These are phyloP conservation scores for Phylloporus rhodoxanthus DNA, from an alignment of 768 basidiomycete genomes.

Conservation along the genomic window DNA sequence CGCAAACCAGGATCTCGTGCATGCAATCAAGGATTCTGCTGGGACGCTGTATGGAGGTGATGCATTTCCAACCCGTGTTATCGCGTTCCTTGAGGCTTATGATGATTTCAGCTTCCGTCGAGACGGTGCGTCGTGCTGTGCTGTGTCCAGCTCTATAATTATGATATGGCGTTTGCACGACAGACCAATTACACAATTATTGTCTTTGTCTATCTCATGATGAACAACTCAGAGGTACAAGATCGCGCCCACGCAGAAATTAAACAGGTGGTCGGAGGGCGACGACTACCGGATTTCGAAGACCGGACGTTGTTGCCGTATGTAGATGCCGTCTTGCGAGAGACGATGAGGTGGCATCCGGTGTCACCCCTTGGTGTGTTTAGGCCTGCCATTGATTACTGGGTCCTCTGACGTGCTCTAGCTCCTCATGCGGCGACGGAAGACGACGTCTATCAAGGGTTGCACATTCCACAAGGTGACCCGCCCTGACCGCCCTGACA, in stretches of 20 bases:
- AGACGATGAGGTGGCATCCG: slow-evolving; percentile 29
- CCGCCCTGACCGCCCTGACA: fast-evolving
- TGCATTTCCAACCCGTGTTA: neutral
- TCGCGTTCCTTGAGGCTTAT: neutral
- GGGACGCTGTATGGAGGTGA: slow-evolving; percentile 18
- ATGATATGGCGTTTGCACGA: neutral
- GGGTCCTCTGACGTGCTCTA: slow-evolving; percentile 9
- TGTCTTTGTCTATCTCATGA: slow-evolving; percentile 28
- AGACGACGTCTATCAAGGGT: slow-evolving; percentile 34
- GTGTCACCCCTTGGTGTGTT: slow-evolving; percentile 21
- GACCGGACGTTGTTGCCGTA: slow-evolving; percentile 29
- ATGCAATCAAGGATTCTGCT: slow-evolving; percentile 15
- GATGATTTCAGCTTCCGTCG: slow-evolving; percentile 22
- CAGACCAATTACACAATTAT: slow-evolving; percentile 25
- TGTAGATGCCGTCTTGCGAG: slow-evolving; percentile 31
- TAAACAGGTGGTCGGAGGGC: slow-evolving; percentile 25
- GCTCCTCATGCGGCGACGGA: slow-evolving; percentile 37
- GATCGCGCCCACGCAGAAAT: slow-evolving; percentile 29
- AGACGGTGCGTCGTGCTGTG: slow-evolving; percentile 22
- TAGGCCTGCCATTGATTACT: neutral
- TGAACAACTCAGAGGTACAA: slow-evolving; percentile 24
- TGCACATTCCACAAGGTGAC: slow-evolving; percentile 29
- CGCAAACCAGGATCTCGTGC: slow-evolving; percentile 1
- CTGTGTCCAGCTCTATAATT: neutral
- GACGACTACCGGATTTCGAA: slow-evolving; percentile 28